Base-by-base conservation (phyloP, 805 yeast species). In the Wickerhamomyces chaumierensis region DNA sequence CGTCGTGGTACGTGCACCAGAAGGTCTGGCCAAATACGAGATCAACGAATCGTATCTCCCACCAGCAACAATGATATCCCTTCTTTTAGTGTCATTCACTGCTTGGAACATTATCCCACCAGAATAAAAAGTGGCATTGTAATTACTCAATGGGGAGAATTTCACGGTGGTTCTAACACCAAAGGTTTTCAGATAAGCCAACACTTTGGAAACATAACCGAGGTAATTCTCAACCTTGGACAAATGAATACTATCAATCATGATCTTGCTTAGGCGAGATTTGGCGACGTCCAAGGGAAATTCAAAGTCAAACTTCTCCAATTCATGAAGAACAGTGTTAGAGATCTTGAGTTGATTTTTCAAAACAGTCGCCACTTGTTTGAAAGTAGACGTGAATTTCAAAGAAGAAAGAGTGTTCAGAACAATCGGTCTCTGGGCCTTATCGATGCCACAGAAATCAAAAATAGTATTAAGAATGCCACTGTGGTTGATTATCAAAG, bases 51-150 rank as follows among this genome's bases (percentile, higher is more conserved):
- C 97, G 53, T 87, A 92, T 39, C 99, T 66, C 3, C 99, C 99
- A 34, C 99, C 99, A 0, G 92, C 90, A 14, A 92, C 92, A 32
- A 92, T 63, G 25, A 80, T 45, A 32, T 55, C 63, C 47, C 40
- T 52, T 64, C 63, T 49, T 55, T 52, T 67, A 44, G 76, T 79
- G 39, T 84, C 81, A 45, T 76, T 72, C 2, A 86, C 72, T 0
- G 83, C 85, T 48, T 86, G 94, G 55, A 90, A 92, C 94, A 92
- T 86, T 2, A 88, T 61, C 0, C 94, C 94, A 15, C 78, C 76
- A 31, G 69, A 65, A 53, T 88, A 92, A 53, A 86, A 90, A 9
- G 78, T 71, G 25, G 80, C 73, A 48, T 86, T 86, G 59, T 84
- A 85, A 46, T 86, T 85, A 50, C 87, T 75, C 57, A 92, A 68